Evolutionary conservation across 225 moss, liverwort and hornwort species (phyloP).

Genomic region (Neckera pumila): DNA sequence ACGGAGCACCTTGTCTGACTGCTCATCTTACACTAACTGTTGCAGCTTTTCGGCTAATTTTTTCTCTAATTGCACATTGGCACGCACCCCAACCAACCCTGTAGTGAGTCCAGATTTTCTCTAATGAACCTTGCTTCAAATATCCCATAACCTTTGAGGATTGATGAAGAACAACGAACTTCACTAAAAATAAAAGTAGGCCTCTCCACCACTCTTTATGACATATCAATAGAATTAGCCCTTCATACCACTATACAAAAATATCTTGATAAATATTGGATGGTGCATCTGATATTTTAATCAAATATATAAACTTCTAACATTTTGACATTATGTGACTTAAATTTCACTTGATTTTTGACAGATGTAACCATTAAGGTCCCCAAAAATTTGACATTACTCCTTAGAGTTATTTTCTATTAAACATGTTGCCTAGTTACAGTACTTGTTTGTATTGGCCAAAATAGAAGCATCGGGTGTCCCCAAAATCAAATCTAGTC

Average conservation of each 20-base stretch:
- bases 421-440: too few relatives aligned
- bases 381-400: fast-evolving
- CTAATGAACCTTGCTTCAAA: not conserved
- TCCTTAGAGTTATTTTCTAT: not conserved
- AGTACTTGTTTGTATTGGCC: not conserved
- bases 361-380: not conserved
- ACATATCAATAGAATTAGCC: not conserved
- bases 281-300: not conserved
- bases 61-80: too few relatives aligned
- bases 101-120: too few relatives aligned
- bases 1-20: too few relatives aligned
- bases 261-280: not conserved
- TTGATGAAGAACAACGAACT: not conserved
- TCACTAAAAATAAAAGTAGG: not conserved
- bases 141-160: not conserved
- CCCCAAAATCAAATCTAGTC: not conserved
- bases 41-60: too few relatives aligned
- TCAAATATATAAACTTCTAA: not conserved
- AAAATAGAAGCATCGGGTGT: not conserved
- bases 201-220: fast-evolving
- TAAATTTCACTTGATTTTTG: not conserved
- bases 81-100: too few relatives aligned
- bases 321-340: not conserved
- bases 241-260: not conserved
- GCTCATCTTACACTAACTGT: too few relatives aligned